These are phyloP conservation scores for Termitomyces sp. DNA, from an alignment of 768 basidiomycete genomes.

Conservation along the genomic window DNA sequence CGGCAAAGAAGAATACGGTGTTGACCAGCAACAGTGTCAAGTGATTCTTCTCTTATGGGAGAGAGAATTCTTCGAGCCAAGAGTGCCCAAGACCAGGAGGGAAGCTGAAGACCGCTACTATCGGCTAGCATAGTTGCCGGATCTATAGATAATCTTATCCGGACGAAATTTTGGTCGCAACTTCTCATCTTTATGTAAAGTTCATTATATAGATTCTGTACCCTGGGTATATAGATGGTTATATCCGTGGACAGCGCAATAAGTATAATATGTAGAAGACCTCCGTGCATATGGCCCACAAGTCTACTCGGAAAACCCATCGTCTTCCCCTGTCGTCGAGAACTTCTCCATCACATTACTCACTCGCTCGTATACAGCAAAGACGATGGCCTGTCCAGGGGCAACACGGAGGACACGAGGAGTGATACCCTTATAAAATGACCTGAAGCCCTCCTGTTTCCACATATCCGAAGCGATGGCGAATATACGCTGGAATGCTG, in stretches of 20 bases:
- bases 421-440: conserved; percentile 99
- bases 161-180: background rate
- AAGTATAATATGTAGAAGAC: background rate
- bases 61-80: background rate
- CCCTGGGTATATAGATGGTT: conserved; percentile 1
- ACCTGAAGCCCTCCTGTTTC: conserved; percentile 78
- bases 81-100: background rate
- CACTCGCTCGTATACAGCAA: conserved; percentile 94
- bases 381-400: conserved; percentile 95
- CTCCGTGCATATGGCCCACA: background rate
- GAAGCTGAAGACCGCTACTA: background rate
- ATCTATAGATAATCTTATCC: conserved; percentile 1
- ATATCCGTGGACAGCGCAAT: background rate
- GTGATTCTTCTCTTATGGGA: background rate
- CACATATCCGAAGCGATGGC: conserved; percentile 92
- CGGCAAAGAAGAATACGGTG: background rate
- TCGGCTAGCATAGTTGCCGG: conserved; percentile 8
- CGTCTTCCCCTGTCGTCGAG: conserved; percentile 52
- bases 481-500: conserved; percentile 75
- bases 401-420: conserved; percentile 95
- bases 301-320: conserved; percentile 61
- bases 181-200: background rate
- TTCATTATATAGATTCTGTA: background rate
- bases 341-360: conserved; percentile 71
- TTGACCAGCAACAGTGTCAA: conserved; percentile 6